phyloP scores from a whole-genome alignment of 2,329 filamentous ascomycete genomes.

The Sporothrix humicola region DNA sequence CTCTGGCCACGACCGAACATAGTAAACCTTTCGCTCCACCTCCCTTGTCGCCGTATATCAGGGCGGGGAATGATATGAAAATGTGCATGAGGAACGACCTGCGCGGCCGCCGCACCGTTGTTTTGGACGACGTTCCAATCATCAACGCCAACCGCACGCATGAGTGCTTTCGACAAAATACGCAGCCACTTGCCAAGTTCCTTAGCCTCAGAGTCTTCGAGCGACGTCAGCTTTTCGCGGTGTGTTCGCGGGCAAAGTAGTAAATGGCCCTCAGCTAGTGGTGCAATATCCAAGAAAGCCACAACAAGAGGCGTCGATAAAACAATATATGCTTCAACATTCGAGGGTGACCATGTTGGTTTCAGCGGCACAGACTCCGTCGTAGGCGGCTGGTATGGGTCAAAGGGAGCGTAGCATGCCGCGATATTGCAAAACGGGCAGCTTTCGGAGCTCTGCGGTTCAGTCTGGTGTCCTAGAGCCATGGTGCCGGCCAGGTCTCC shows the following conservation, averaged over 20 bases:
- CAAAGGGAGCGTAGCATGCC: constrained; percentile 54
- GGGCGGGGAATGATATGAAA: constrained; percentile 93
- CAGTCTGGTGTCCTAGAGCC: not conserved
- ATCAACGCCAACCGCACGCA: constrained; percentile 69
- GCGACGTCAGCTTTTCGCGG: constrained; percentile 76
- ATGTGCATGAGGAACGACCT: constrained; percentile 92
- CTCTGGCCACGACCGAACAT: constrained; percentile 80
- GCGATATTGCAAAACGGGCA: constrained; percentile 71
- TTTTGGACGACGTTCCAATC: constrained; percentile 99
- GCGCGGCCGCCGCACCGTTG: constrained; percentile 85
- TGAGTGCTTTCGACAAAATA: constrained; percentile 73
- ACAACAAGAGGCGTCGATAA: constrained; percentile 78
- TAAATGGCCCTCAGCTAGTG: constrained; percentile 81
- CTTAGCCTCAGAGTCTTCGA: constrained; percentile 65
- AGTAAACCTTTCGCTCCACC: constrained; percentile 70
- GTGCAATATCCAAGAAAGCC: constrained; percentile 93
- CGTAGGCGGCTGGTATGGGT: constrained; percentile 52
- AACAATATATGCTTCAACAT: constrained; percentile 65
- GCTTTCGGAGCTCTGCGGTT: constrained; percentile 37
- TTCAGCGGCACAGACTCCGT: constrained; percentile 45
- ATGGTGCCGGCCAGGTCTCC: not conserved
- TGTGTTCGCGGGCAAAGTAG: constrained; percentile 81
- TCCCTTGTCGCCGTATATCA: constrained; percentile 61
- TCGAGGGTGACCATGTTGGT: constrained; percentile 47
- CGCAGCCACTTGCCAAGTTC: constrained; percentile 73